phyloP scores from a whole-genome alignment of 371 early-diverging fungal species.

The Mucor piriformis region DNA sequence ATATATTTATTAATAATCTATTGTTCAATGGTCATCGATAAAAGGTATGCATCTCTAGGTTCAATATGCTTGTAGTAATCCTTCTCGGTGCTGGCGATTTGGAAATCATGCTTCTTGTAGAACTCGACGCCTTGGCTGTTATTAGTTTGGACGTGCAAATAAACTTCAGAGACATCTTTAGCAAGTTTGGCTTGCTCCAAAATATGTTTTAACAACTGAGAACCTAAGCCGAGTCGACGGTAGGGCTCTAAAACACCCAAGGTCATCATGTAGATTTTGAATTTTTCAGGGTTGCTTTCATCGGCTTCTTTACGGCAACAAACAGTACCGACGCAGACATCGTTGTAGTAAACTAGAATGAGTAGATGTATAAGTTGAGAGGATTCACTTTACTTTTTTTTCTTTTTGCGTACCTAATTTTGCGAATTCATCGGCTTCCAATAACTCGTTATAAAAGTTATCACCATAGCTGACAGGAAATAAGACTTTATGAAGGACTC shows the following conservation, averaged over 20 bases:
- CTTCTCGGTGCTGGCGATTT: constrained; percentile 61
- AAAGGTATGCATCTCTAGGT: constrained; percentile 80
- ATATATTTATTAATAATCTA: constrained; percentile 5
- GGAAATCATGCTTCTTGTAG: constrained; percentile 87
- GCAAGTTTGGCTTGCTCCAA: constrained; percentile 53
- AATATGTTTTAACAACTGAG: constrained; percentile 63
- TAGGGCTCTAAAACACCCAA: constrained; percentile 91
- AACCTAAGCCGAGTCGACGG: constrained; percentile 80
- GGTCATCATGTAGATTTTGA: constrained; percentile 90
- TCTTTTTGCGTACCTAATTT: constrained; percentile 59
- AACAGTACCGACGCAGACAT: constrained; percentile 84
- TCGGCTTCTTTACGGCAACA: constrained; percentile 77
- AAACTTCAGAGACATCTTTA: constrained; percentile 59
- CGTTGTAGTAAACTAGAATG: constrained; percentile 69
- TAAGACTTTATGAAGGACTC: constrained; percentile 75
- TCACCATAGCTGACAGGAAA: constrained; percentile 89
- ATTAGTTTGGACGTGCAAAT: constrained; percentile 89
- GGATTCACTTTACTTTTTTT: neutral
- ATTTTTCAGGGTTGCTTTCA: constrained; percentile 22
- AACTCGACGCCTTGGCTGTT: constrained; percentile 88
- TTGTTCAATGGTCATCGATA: constrained; percentile 50
- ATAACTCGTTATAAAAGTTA: constrained; percentile 79
- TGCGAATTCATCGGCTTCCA: constrained; percentile 72
- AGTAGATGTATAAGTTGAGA: neutral
- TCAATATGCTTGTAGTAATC: constrained; percentile 89